Evolutionary conservation across 2,329 filamentous ascomycete species (phyloP), one percentile per base, ranked within the genome.

Genomic region (Aspergillus glaucus): DNA sequence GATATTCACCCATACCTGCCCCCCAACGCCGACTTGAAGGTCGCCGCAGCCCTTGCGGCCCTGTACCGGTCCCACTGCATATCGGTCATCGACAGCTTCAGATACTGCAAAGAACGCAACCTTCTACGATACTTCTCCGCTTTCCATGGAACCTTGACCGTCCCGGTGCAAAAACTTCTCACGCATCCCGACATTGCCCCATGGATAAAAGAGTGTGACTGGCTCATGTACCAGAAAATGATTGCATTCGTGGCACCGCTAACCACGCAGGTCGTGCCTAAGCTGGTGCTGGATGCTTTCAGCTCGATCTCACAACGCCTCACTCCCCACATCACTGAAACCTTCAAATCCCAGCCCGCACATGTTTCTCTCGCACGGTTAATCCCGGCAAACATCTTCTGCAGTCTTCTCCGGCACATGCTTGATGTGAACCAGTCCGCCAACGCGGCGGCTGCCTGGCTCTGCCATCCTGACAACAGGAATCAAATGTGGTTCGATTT

Each of bases 401-500:
- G 88, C 32, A 86, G 85, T 43, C 78, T 98, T 1, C 73, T 98
- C 15, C 87, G 92, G 62, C 87, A 93, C 44, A 86, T 93, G 61
- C 78, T 97, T 32, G 82, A 91, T 50, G 93, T 96, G 51, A 98
- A 98, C 63, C 80, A 93, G 50, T 89, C 92, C 17, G 93, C 93
- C 2, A 92, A 97, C 63, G 91, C 93, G 1, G 90, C 92, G 1
- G 92, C 91, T 19, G 94, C 93, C 54, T 90, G 95, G 80, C 78
- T 98, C 10, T 88, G 88, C 6, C 88, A 92, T 61, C 84, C 89
- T 15, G 87, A 88, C 42, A 94, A 95, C 64, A 83, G 93, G 47
- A 89, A 93, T 56, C 87, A 93, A 62, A 97, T 98, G 93, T 96
- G 93, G 75, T 76, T 86, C 45, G 93, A 98, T 63, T 95, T 91